A percentile compares a stretch with the other conserved stretches of the same genome.
Evolutionary conservation across 2,329 filamentous ascomycete genomes (phyloP).

Genomic region (Cladosporium colombiae): DNA sequence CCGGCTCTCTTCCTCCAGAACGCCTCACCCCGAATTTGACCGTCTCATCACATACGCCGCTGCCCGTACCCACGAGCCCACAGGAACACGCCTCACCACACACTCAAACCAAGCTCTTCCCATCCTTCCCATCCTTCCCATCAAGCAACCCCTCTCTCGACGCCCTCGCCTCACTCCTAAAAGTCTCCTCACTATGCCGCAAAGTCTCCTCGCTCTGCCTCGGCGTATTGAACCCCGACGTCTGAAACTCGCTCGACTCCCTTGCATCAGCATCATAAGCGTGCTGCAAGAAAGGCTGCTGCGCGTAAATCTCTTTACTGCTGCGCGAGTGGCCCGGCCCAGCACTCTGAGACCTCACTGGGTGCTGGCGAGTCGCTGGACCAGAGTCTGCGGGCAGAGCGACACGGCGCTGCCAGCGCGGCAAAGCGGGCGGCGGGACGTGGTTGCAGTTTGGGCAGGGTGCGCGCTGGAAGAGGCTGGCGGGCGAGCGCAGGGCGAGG

Average conservation of each 20-base stretch:
- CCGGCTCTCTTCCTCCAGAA: background rate
- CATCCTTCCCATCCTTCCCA: background rate
- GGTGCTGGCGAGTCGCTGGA: background rate
- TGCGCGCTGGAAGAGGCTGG: background rate
- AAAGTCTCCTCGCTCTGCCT: constrained; percentile 16
- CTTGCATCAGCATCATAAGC: constrained; percentile 4
- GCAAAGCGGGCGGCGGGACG: background rate
- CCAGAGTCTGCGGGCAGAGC: constrained; percentile 1
- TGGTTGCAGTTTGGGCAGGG: constrained; percentile 27
- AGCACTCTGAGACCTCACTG: background rate
- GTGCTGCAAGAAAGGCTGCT: background rate
- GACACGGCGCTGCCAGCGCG: constrained; percentile 10
- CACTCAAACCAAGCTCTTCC: background rate
- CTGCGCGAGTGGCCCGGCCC: constrained; percentile 10
- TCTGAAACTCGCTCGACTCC: constrained; percentile 18
- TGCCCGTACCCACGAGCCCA: background rate
- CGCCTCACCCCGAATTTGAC: too few species aligned
- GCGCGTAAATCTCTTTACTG: constrained; percentile 7
- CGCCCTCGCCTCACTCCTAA: constrained; percentile 3
- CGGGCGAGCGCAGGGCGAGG: constrained; percentile 23
- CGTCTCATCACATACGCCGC: background rate
- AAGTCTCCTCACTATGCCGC: constrained; percentile 1
- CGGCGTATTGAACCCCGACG: constrained; percentile 15
- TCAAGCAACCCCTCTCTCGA: background rate
- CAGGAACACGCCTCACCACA: background rate